Conservation (phyloP, 768 basidiomycete species). For the Mycena amicta region DNA sequence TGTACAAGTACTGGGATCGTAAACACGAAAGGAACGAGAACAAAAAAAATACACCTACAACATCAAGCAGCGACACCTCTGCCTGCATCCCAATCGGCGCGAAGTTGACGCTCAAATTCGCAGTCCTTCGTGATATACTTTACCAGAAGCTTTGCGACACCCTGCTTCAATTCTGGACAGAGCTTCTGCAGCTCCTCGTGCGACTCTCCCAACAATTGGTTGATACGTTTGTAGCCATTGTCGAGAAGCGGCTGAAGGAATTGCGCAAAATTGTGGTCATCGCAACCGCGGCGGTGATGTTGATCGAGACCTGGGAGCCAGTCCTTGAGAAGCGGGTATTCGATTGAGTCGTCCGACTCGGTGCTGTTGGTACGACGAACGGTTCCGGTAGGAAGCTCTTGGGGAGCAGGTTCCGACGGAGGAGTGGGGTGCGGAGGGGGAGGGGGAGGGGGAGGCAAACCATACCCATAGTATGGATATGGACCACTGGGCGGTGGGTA, state of each 20-base stretch:
- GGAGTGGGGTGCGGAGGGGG: no score
- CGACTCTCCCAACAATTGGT: background rate
- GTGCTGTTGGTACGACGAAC: background rate
- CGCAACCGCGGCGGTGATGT: background rate
- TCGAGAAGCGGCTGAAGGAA: background rate
- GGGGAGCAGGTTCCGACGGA: background rate
- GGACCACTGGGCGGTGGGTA: background rate
- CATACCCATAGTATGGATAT: background rate
- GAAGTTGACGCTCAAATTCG: no score
- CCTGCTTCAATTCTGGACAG: background rate
- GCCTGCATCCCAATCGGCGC: no score
- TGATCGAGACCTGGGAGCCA: background rate
- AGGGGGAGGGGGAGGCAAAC: background rate
- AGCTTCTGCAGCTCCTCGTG: background rate
- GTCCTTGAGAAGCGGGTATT: background rate
- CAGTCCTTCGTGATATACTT: background rate
- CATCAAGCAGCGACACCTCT: no score
- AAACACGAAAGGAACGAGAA: no score
- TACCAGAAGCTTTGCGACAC: background rate
- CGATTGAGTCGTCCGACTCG: background rate
- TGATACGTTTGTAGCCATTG: background rate
- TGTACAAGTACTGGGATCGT: no score
- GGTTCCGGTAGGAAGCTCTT: background rate
- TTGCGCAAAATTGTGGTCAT: background rate
- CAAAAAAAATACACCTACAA: no score